Base-by-base conservation (phyloP, 371 early-diverging fungal genomes). In the Haplosporangium sp. region DNA sequence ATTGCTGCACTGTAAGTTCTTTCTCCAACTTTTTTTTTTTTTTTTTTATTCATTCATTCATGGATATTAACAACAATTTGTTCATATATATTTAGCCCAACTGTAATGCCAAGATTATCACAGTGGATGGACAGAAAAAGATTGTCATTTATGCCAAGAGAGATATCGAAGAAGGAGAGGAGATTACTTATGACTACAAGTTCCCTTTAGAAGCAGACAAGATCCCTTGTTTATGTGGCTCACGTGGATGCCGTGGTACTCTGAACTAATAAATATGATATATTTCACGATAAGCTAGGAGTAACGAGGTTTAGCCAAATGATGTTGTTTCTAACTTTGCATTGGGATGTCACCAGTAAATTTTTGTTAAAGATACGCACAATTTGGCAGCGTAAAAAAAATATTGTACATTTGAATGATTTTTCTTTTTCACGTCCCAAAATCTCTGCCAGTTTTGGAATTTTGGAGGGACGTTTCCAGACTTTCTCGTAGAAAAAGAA, bases 131-230 rank as follows among this genome's bases (percentile, higher is more conserved):
- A 20, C 89, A 92, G 44, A 96, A 96, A 81, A 94, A 94, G 77
- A 98, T 99, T 74, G 94, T 93, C n/a, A 96, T 97, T 64, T 96
- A 95, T 82, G 95, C 96, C 50, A 93, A 92, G 77, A 87, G 92
- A 17, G 93, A 96, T 73, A 96, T 98, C 75, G 89, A 92, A 63
- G 92, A 90, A 60, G 97, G 96, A 44, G 98, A 99, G 81, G 99
- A 99, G 84, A 95, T 99, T 67, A 99, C 99, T 1, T 99, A 99
- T 77, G 97, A 99, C 84, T 99, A 99, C 90, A 97, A 99, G 89
- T 98, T 97, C 86, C 97, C 97, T 15, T 87, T 94, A 39, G 98
- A 98, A 82, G 91, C 88, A 19, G 91, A 90, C 72, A 98, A 97
- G 88, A 97, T 99, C 71, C 96, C 96, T 38, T 98, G 98, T 84